Evolutionary conservation across 352 stramenopile genomes (phyloP).

Genomic region (Phytopythium montanum): DNA sequence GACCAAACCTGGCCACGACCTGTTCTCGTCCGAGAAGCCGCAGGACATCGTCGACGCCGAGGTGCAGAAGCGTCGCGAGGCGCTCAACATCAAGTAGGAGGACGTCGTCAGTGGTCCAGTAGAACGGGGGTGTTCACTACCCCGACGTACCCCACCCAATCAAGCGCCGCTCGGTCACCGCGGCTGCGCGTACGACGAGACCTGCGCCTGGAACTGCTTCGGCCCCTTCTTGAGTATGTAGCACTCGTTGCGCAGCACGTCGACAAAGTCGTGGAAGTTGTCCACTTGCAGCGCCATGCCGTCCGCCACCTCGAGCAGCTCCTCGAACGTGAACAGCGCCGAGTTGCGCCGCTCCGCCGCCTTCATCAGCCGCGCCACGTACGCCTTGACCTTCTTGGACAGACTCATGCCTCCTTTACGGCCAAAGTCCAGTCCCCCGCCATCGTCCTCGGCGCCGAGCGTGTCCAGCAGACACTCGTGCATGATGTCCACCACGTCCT

Average conservation of each 20-base stretch:
- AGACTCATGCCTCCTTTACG: constrained; percentile 65
- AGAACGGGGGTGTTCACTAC: too few species aligned
- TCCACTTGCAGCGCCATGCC: constrained; percentile 73
- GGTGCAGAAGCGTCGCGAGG: constrained; percentile 55
- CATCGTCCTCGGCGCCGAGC: constrained; percentile 86
- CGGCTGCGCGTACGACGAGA: constrained; percentile 49
- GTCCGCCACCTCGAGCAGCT: constrained; percentile 67
- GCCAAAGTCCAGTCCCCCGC: constrained; percentile 85
- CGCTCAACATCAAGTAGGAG: constrained; percentile 56
- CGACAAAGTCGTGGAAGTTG: constrained; percentile 81
- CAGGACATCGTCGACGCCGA: constrained; percentile 77
- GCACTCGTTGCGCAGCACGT: constrained; percentile 84
- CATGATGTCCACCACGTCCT: constrained; percentile 97
- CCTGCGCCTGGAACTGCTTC: constrained; percentile 73
- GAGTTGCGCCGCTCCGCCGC: constrained; percentile 52
- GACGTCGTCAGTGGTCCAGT: too few species aligned
- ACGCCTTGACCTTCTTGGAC: constrained; percentile 76
- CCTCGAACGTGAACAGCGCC: constrained; percentile 71
- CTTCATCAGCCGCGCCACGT: constrained; percentile 76
- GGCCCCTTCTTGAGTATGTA: constrained; percentile 84
- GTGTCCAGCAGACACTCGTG: constrained; percentile 91
- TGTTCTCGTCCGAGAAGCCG: constrained; percentile 83
- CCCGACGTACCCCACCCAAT: too few species aligned
- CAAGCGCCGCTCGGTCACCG: not conserved
- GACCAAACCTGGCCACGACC: constrained; percentile 77